Base-by-base conservation (phyloP, 768 basidiomycete species). In the Tulasnella sp. region DNA sequence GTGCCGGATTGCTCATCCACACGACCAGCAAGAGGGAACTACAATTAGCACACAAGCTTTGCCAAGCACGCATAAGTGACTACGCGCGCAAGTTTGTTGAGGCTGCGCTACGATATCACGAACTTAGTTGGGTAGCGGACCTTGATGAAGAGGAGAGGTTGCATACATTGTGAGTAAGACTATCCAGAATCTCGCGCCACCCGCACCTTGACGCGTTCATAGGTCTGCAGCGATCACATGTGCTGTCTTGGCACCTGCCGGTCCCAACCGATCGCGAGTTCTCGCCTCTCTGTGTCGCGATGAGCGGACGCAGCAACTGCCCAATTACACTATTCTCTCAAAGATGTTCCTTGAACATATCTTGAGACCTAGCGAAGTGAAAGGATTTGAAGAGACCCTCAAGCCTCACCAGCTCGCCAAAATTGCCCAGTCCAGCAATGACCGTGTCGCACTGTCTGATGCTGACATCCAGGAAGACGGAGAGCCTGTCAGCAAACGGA, bases 301-400 rank as follows among this genome's bases (percentile, higher is more conserved):
- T 67, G 96, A 98, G 66, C 83, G 96, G 36, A 83, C 89, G 0
- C 65, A 75, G 25, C 80, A 86, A 21, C 80, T 94, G 2, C 77
- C 83, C 6, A 83, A 85, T 11, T 84, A 83, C 73, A 86, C 87
- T 65, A 92, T 99, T 67, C 80, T 99, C 23, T 83, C 86, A 35
- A 97, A 97, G 68, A 98, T 98, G 94, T 92, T 96, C 71, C 82
- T 98, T 61, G 96, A 98, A 67, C 92, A 91, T 63, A 97, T 99
- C 67, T 79, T 99, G 49, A 85, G 92, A 41, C 77, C 91, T 1
- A 74, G 79, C 42, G 94, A 99, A 71, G 79, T 98, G 55, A 82
- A 86, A 66, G 83, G 83, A 46, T 99, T 99, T 67, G 89, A 93
- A 68, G 75, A 75, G 41, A 84, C 82, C 2, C 79, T 99, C 51